Conservation (phyloP, 2,329 filamentous ascomycete genomes). For the Ceratocystis huliohia region DNA sequence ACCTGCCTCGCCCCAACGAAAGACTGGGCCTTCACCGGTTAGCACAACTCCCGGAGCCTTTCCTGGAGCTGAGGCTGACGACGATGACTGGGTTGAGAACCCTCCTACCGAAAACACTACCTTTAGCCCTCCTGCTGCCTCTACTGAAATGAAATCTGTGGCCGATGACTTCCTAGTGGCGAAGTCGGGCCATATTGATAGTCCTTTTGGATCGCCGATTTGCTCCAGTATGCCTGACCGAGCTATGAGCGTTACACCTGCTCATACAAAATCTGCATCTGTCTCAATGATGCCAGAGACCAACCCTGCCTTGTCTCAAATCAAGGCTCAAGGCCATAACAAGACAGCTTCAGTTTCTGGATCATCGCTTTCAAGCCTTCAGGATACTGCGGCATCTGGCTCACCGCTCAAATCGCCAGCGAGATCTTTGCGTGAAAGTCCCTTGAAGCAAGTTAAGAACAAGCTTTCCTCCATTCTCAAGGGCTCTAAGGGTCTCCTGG, state of each 20-base stretch:
- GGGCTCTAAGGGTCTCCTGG: conserved; percentile 73
- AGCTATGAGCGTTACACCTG: conserved; percentile 26
- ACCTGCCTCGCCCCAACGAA: conserved; percentile 23
- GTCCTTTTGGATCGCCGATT: conserved; percentile 29
- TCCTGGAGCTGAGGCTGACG: neutral
- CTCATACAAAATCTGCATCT: conserved; percentile 51
- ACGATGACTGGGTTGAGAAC: conserved; percentile 47
- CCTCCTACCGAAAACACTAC: conserved; percentile 29
- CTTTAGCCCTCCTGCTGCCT: conserved; percentile 1
- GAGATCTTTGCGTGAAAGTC: conserved; percentile 53
- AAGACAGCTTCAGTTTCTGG: conserved; percentile 42
- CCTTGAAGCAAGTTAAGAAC: conserved; percentile 82
- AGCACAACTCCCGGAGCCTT: conserved; percentile 33
- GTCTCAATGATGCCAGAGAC: conserved; percentile 40
- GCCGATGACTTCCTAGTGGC: conserved; percentile 30
- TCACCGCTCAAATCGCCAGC: conserved; percentile 45
- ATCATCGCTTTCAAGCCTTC: conserved; percentile 38
- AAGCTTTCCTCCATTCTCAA: conserved; percentile 85
- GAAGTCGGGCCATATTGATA: conserved; percentile 30
- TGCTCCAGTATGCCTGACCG: neutral
- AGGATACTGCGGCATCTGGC: conserved; percentile 27
- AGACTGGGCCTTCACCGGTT: conserved; percentile 25
- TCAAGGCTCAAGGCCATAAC: conserved; percentile 22
- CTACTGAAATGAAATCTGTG: conserved; percentile 13
- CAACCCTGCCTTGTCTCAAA: conserved; percentile 24